Conservation (phyloP, 2,329 filamentous ascomycete genomes). For the Niveomyces coronatus region DNA sequence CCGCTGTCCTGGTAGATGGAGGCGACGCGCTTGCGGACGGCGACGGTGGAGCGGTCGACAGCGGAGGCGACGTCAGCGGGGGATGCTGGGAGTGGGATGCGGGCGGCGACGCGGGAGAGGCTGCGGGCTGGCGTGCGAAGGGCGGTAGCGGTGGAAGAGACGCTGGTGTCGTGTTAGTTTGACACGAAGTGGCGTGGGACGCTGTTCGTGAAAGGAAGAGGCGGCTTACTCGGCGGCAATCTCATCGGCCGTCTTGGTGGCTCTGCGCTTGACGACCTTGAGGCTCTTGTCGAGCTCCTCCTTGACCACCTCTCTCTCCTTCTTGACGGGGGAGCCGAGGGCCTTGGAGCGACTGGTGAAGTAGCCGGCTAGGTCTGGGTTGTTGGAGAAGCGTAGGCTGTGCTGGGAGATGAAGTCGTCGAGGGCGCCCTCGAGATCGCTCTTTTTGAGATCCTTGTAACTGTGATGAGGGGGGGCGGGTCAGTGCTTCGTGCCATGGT, state of each 20-base stretch:
- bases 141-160: constrained; percentile 34
- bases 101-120: constrained; percentile 42
- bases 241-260: constrained; percentile 35
- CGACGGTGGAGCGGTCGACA: constrained; percentile 61
- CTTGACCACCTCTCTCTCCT: constrained; percentile 31
- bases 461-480: constrained; percentile 29
- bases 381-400: constrained; percentile 49
- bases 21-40: constrained; percentile 54
- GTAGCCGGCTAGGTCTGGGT: constrained; percentile 60
- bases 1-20: constrained; percentile 55
- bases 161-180: constrained; percentile 10
- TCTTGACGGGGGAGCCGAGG: constrained; percentile 52
- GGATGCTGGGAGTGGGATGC: constrained; percentile 67
- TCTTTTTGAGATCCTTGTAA: constrained; percentile 62
- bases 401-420: constrained; percentile 65
- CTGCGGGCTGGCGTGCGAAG: constrained; percentile 41
- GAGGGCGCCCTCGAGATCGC: constrained; percentile 65
- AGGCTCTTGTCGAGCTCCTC: constrained; percentile 28
- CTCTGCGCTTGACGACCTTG: constrained; percentile 36
- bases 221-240: constrained; percentile 34
- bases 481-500: constrained; percentile 3
- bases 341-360: constrained; percentile 57
- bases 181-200: not conserved
- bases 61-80: constrained; percentile 67
- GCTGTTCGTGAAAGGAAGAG: not conserved